Percentiles rank a stretch among this genome's conserved stretches.
phyloP scores from a whole-genome alignment of 805 yeast species.

The Barnettozyma vustinii region DNA sequence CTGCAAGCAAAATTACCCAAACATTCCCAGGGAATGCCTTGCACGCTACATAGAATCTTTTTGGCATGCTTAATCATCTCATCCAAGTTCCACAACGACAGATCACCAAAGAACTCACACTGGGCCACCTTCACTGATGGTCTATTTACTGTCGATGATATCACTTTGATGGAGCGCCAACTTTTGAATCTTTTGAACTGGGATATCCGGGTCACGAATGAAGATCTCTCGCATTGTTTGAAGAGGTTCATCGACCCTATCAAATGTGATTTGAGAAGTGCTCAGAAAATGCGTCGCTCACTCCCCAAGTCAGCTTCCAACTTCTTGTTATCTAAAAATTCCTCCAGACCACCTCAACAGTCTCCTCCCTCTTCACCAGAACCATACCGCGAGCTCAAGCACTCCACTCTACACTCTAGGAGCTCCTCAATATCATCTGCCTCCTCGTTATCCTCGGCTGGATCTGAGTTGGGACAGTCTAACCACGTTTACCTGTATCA shows the following conservation, averaged over 20 bases:
- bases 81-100: slow-evolving; percentile 71
- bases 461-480: slow-evolving; percentile 1
- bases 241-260: slow-evolving; percentile 74
- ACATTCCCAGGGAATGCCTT: slow-evolving; percentile 72
- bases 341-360: slow-evolving; percentile 6
- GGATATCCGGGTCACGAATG: slow-evolving; percentile 62
- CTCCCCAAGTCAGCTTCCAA: slow-evolving; percentile 8
- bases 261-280: slow-evolving; percentile 39
- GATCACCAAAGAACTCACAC: slow-evolving; percentile 70
- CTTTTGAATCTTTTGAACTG: slow-evolving; percentile 62
- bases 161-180: slow-evolving; percentile 79
- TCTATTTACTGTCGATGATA: slow-evolving; percentile 58
- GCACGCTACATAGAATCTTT: slow-evolving; percentile 74
- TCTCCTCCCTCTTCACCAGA: slow-evolving; percentile 11
- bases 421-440: slow-evolving; percentile 11
- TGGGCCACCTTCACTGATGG: slow-evolving; percentile 81
- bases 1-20: slow-evolving; percentile 56
- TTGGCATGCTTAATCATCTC: slow-evolving; percentile 69
- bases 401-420: slow-evolving; percentile 6
- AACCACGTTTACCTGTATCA: slow-evolving; percentile 11
- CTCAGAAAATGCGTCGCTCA: slow-evolving; percentile 22
- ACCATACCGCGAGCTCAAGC: slow-evolving; percentile 3
- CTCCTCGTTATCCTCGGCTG: slow-evolving; percentile 10
- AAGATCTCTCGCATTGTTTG: slow-evolving; percentile 62
- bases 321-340: background rate